Conservation (phyloP, 164 flowering plant genomes). For the Macadamia integrifolia region DNA sequence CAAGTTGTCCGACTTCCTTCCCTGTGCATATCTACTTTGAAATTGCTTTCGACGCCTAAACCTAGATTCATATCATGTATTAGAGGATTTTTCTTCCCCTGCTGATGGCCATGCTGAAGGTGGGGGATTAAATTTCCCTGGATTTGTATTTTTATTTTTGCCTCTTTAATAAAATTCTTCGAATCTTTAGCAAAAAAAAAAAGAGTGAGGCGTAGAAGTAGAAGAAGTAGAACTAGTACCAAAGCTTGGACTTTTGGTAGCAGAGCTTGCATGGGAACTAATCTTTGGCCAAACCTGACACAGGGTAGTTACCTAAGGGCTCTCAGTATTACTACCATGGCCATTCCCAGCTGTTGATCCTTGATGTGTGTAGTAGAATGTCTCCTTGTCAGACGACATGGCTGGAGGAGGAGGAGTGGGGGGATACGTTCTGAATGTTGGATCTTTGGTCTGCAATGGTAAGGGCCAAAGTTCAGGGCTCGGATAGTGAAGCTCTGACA, state of each 20-base stretch:
- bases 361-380: slow-evolving; percentile 60
- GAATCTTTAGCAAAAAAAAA: too few relatives aligned
- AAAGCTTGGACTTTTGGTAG: slow-evolving; percentile 3
- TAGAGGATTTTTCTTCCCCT: too few relatives aligned
- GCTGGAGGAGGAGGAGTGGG: not conserved
- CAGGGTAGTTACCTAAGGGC: slow-evolving; percentile 30
- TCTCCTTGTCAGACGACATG: slow-evolving; percentile 63
- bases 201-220: slow-evolving; percentile 40
- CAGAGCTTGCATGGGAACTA: not conserved
- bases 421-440: not conserved
- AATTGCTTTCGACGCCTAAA: too few relatives aligned
- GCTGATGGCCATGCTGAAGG: too few relatives aligned
- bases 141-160: too few relatives aligned
- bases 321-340: slow-evolving; percentile 15
- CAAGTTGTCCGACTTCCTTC: too few relatives aligned
- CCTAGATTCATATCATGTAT: too few relatives aligned
- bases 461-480: slow-evolving; percentile 95
- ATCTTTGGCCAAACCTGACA: slow-evolving; percentile 16
- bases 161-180: too few relatives aligned
- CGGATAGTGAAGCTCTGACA: slow-evolving; percentile 65
- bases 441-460: slow-evolving; percentile 53
- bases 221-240: slow-evolving; percentile 10
- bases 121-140: too few relatives aligned
- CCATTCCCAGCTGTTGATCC: slow-evolving; percentile 38
- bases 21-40: too few relatives aligned